Conservation (phyloP, 192 early-diverging fungal species). For the Physocladia obscura region DNA sequence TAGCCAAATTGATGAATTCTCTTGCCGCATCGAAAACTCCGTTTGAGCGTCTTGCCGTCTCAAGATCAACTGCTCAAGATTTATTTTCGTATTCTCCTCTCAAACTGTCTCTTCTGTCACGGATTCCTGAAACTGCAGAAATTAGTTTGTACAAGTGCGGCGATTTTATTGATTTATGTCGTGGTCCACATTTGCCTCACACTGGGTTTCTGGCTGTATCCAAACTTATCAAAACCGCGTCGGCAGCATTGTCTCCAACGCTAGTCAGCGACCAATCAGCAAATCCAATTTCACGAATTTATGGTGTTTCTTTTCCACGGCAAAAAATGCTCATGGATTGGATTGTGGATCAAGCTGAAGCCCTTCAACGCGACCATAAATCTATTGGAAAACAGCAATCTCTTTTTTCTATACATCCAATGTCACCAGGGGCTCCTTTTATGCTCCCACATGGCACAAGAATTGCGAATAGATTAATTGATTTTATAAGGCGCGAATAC, state of each 20-base stretch:
- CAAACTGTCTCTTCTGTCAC: conserved; percentile 66
- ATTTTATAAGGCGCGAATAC: conserved; percentile 76
- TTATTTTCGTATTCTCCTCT: conserved; percentile 75
- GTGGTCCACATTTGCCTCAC: conserved; percentile 74
- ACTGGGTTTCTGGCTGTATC: conserved; percentile 60
- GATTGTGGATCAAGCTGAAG: conserved; percentile 51
- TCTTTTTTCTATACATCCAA: conserved; percentile 40
- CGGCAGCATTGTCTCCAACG: conserved; percentile 6
- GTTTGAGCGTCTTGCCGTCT: conserved; percentile 69
- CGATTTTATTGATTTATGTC: conserved; percentile 74
- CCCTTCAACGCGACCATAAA: conserved; percentile 56
- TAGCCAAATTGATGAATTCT: conserved; percentile 39
- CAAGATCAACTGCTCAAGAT: conserved; percentile 55
- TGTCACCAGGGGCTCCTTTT: conserved; percentile 51
- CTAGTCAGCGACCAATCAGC: background rate
- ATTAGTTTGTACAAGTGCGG: conserved; percentile 71
- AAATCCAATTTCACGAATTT: conserved; percentile 54
- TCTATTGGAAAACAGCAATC: conserved; percentile 47
- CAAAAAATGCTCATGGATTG: conserved; percentile 53
- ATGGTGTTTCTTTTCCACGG: conserved; percentile 70
- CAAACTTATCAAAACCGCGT: conserved; percentile 54
- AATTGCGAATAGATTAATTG: conserved; percentile 75
- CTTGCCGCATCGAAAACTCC: conserved; percentile 51
- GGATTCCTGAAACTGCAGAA: conserved; percentile 43
- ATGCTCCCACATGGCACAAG: conserved; percentile 65